These are phyloP conservation scores for Closterium sp. DNA, from an alignment of 139 green algal genomes.

Conservation along the genomic window DNA sequence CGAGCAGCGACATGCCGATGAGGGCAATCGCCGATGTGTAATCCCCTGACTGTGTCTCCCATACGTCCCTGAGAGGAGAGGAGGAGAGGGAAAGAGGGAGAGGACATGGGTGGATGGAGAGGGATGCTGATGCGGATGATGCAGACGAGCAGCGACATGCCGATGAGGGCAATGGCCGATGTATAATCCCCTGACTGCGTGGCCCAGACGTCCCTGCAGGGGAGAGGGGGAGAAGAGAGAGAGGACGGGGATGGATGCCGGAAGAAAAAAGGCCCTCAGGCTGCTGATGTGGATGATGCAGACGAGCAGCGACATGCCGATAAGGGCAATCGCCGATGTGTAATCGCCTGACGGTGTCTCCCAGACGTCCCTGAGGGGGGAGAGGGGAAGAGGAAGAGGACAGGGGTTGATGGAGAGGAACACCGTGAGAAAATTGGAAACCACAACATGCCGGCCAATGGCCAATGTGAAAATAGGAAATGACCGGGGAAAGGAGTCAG, in stretches of 20 bases:
- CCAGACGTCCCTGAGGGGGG: conserved; percentile 27
- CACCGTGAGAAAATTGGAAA: too few relatives aligned
- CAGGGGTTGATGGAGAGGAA: neutral
- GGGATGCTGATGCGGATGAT: conserved; percentile 21
- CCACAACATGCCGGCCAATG: too few relatives aligned
- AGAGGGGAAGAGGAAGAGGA: neutral
- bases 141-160: conserved; percentile 21
- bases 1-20: conserved; percentile 22
- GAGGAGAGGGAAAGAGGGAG: neutral
- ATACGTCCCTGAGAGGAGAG: conserved; percentile 24
- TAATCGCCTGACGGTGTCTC: conserved; percentile 23
- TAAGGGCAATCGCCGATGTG: conserved; percentile 4
- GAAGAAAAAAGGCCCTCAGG: too few relatives aligned
- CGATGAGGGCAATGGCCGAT: conserved; percentile 17
- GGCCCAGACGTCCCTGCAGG: conserved; percentile 25
- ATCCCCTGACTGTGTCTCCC: conserved; percentile 28
- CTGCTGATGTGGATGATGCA: conserved; percentile 16
- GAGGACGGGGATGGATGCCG: neutral
- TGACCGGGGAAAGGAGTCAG: too few relatives aligned
- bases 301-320: conserved; percentile 28
- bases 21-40: conserved; percentile 5
- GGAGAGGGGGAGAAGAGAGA: neutral
- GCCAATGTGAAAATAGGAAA: too few relatives aligned
- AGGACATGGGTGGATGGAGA: neutral
- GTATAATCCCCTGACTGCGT: conserved; percentile 20